Conservation (phyloP, 495 filamentous ascomycete genomes). For the Cryomyces antarcticus region DNA sequence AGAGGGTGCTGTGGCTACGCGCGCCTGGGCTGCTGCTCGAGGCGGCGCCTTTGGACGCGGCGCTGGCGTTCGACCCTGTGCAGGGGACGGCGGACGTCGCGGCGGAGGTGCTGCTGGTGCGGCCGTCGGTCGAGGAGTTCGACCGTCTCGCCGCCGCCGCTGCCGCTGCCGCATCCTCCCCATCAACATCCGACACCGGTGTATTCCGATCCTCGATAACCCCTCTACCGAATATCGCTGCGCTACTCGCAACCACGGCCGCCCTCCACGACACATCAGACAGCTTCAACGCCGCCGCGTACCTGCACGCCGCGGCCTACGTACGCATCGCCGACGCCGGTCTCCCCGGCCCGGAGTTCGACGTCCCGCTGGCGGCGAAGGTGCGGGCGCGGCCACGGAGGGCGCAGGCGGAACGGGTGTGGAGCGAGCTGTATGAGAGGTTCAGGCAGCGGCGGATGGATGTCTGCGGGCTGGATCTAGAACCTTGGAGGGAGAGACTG, state of each 20-base stretch:
- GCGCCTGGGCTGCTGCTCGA: constrained; percentile 24
- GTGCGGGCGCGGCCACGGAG: constrained; percentile 18
- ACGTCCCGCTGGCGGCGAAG: constrained; percentile 17
- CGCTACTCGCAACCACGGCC: neutral
- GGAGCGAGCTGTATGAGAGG: constrained; percentile 22
- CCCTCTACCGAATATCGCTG: neutral
- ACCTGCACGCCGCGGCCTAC: constrained; percentile 19
- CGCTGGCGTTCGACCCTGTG: constrained; percentile 20
- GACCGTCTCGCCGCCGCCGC: constrained; percentile 4
- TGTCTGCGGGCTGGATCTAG: constrained; percentile 22
- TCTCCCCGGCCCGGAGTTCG: constrained; percentile 26
- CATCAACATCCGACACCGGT: neutral
- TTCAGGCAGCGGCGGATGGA: constrained; percentile 21
- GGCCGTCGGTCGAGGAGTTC: constrained; percentile 10
- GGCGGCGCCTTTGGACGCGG: constrained; percentile 20
- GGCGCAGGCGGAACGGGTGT: constrained; percentile 23
- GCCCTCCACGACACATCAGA: constrained; percentile 7
- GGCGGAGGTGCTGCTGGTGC: constrained; percentile 13
- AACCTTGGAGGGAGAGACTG: constrained; percentile 6
- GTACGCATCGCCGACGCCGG: constrained; percentile 23
- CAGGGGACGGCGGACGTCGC: constrained; percentile 9
- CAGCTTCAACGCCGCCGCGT: constrained; percentile 20
- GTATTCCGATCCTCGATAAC: neutral
- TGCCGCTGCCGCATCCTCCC: constrained; percentile 4
- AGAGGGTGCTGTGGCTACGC: constrained; percentile 21